Evolutionary conservation across 352 stramenopile species (phyloP).

Genomic region (Globisporangium sylvaticum): DNA sequence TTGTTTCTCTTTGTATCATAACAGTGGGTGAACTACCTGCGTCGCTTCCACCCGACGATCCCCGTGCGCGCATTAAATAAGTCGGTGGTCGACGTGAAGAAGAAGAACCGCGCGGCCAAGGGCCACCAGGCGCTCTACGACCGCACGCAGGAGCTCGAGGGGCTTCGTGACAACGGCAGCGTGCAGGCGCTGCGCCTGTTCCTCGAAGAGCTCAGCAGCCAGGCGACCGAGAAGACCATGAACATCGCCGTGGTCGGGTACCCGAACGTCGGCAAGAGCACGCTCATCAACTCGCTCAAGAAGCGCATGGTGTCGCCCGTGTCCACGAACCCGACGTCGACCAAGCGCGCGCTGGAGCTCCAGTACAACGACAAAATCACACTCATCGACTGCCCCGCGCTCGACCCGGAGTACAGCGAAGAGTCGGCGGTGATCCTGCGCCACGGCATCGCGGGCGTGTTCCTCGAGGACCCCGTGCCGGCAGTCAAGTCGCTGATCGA

Average conservation of each 20-base stretch:
- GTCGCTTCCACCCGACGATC: constrained; percentile 93
- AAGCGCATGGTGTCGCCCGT: constrained; percentile 50
- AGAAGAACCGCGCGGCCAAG: constrained; percentile 74
- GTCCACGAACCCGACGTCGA: constrained; percentile 50
- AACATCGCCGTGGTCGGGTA: constrained; percentile 98
- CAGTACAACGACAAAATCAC: constrained; percentile 96
- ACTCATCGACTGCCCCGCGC: constrained; percentile 95
- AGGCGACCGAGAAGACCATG: constrained; percentile 47
- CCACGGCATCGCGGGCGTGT: constrained; percentile 94
- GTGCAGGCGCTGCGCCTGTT: constrained; percentile 91
- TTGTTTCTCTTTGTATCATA: not conserved
- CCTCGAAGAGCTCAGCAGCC: constrained; percentile 95
- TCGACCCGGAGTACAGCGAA: constrained; percentile 95
- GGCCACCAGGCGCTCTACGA: constrained; percentile 64
- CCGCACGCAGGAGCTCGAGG: constrained; percentile 58
- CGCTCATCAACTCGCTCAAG: constrained; percentile 95
- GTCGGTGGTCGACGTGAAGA: constrained; percentile 90
- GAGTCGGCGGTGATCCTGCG: constrained; percentile 83
- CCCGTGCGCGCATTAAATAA: constrained; percentile 79
- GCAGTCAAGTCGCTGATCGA: constrained; percentile 90
- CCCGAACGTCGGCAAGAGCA: constrained; percentile 95
- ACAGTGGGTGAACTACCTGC: constrained; percentile 88
- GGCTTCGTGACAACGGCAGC: constrained; percentile 70
- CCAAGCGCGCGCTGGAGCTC: constrained; percentile 88
- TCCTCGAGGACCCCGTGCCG: constrained; percentile 92